Percentiles rank a stretch among this genome's conserved stretches.
phyloP scores from a whole-genome alignment of 495 filamentous ascomycete species.

The Hypoxylon crocopeplum region DNA sequence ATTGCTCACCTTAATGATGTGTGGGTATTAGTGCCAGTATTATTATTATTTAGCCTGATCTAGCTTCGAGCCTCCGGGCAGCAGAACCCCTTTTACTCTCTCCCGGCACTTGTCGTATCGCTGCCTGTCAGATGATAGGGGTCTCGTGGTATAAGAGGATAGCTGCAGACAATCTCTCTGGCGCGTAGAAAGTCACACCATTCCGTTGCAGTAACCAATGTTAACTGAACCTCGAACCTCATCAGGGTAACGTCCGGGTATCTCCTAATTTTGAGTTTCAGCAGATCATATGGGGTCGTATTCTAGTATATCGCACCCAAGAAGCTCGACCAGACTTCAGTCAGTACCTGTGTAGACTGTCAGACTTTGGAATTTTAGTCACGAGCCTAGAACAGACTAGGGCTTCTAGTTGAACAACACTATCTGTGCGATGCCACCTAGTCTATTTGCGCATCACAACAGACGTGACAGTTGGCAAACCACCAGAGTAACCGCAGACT shows the following conservation, averaged over 20 bases:
- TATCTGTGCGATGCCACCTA: too few relatives aligned
- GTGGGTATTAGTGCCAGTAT: too few relatives aligned
- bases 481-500: too few relatives aligned
- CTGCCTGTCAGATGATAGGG: slow-evolving; percentile 10
- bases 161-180: slow-evolving; percentile 2
- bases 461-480: too few relatives aligned
- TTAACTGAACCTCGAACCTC: slow-evolving; percentile 14
- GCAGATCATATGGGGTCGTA: slow-evolving; percentile 27
- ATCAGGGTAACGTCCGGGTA: slow-evolving; percentile 24
- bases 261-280: slow-evolving; percentile 18
- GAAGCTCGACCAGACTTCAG: slow-evolving; percentile 1
- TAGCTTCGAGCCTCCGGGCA: background rate
- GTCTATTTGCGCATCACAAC: too few relatives aligned
- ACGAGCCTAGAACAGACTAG: slow-evolving; percentile 18
- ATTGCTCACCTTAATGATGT: slow-evolving; percentile 22
- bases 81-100: background rate
- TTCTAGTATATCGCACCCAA: slow-evolving; percentile 15
- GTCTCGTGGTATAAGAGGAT: slow-evolving; percentile 18
- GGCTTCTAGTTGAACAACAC: too few relatives aligned
- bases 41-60: background rate
- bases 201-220: slow-evolving; percentile 13
- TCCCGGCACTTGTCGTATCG: slow-evolving; percentile 10
- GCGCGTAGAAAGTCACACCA: slow-evolving; percentile 9
- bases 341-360: background rate
- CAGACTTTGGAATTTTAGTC: slow-evolving; percentile 7